These are phyloP conservation scores for Ceratobasidium theobromae DNA, from an alignment of 1,284 basidiomycete species.

Conservation along the genomic window DNA sequence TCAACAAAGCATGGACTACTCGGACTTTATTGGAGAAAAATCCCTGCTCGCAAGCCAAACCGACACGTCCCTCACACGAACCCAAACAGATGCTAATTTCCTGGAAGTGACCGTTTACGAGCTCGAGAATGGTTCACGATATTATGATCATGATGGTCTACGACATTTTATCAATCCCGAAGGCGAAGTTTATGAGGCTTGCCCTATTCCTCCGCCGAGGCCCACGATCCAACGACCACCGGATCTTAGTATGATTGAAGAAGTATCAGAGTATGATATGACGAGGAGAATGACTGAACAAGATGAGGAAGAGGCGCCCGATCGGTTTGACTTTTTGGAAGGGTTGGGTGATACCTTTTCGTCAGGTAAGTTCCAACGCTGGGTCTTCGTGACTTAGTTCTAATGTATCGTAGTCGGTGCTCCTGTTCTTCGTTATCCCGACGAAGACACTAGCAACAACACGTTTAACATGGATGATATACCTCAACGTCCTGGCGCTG, in stretches of 20 bases:
- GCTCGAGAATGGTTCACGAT: conserved; percentile 22
- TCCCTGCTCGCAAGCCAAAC: not conserved
- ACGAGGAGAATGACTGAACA: conserved; percentile 1
- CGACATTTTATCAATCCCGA: conserved; percentile 22
- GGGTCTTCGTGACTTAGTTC: not conserved
- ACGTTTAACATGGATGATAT: conserved; percentile 7
- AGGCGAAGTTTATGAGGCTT: conserved; percentile 19
- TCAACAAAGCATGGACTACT: conserved; percentile 25
- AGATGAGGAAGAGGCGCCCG: not conserved
- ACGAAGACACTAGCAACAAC: not conserved
- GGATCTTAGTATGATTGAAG: conserved; percentile 20
- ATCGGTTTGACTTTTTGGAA: conserved; percentile 2
- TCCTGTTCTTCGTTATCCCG: not conserved
- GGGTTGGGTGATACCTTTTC: conserved; percentile 8
- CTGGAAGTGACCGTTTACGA: conserved; percentile 24
- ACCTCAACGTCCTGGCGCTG: conserved; percentile 27
- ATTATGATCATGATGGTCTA: conserved; percentile 16
- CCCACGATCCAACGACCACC: conserved; percentile 20
- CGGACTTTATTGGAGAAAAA: conserved; percentile 19
- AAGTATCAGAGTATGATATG: conserved; percentile 22
- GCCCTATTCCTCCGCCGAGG: conserved; percentile 9
- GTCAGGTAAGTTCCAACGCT: not conserved
- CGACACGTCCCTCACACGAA: not conserved
- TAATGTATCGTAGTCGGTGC: not conserved
- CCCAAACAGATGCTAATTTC: conserved; percentile 4